phyloP scores from a whole-genome alignment of 1,284 basidiomycete genomes.

The Singerocomus inundabilis region DNA sequence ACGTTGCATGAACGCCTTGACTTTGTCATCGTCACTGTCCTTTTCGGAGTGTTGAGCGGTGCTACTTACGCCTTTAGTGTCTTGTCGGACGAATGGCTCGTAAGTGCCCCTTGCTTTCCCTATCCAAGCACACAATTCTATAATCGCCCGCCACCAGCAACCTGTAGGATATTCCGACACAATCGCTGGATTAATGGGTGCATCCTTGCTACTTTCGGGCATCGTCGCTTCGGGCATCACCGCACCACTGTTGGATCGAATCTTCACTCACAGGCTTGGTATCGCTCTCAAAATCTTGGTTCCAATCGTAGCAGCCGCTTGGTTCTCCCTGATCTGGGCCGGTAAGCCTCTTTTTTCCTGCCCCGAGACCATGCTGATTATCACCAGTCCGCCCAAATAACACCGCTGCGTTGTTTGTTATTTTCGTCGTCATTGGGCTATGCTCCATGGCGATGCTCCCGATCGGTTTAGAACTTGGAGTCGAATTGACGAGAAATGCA shows the following conservation, averaged over 20 bases:
- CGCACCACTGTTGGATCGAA: constrained; percentile 74
- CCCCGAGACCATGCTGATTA: neutral
- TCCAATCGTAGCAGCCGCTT: constrained; percentile 57
- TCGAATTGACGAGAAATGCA: constrained; percentile 74
- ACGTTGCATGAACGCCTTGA: constrained; percentile 62
- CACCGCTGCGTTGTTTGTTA: constrained; percentile 54
- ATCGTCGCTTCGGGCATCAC: constrained; percentile 63
- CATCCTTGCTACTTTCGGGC: constrained; percentile 64
- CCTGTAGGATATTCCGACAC: constrained; percentile 71
- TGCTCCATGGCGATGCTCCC: constrained; percentile 68
- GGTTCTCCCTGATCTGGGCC: constrained; percentile 77
- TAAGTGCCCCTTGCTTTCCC: constrained; percentile 32
- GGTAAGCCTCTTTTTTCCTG: constrained; percentile 41
- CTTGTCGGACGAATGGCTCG: constrained; percentile 66
- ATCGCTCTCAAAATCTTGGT: constrained; percentile 56
- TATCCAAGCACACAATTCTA: neutral
- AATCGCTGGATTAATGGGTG: constrained; percentile 66
- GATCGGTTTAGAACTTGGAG: constrained; percentile 69
- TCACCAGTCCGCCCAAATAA: constrained; percentile 52
- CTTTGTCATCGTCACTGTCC: constrained; percentile 53
- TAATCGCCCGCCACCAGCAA: constrained; percentile 39
- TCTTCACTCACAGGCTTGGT: constrained; percentile 69
- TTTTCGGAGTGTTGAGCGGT: constrained; percentile 65
- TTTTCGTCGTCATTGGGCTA: constrained; percentile 67
- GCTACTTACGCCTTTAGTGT: constrained; percentile 60